Conservation (phyloP, 129 eudicot species). For the Centella asiatica region DNA sequence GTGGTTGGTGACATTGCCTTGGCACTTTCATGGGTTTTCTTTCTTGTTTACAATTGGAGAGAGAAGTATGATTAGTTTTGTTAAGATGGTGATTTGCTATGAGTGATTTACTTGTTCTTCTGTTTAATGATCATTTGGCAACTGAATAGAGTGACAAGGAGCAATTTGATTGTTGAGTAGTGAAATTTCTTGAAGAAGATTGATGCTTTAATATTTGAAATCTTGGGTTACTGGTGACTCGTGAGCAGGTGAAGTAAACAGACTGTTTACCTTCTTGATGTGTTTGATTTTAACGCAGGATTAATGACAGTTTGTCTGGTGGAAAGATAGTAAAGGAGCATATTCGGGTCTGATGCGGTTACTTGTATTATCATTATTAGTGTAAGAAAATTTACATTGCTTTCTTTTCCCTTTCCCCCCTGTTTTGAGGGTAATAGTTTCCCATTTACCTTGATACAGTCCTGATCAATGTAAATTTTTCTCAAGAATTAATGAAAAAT, state of each 20-base stretch:
- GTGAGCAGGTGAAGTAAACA: background rate
- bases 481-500: background rate
- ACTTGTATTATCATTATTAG: background rate
- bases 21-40: conserved; percentile 73
- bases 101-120: background rate
- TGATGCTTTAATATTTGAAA: no score
- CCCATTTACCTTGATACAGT: background rate
- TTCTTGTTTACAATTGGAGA: conserved; percentile 79
- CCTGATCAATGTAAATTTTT: background rate
- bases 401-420: background rate
- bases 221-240: background rate
- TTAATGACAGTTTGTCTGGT: no score
- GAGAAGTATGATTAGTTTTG: conserved; percentile 74
- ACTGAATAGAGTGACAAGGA: no score
- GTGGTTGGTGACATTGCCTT: conserved; percentile 60
- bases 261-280: background rate
- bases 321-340: no score
- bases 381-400: background rate
- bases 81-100: background rate
- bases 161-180: no score
- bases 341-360: background rate
- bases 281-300: no score
- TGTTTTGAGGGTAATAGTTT: background rate
- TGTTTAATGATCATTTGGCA: background rate
- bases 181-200: background rate